A percentile compares a stretch with the other conserved stretches of the same genome.
phyloP scores from a whole-genome alignment of 495 filamentous ascomycete genomes.

The Xylaria longipes region DNA sequence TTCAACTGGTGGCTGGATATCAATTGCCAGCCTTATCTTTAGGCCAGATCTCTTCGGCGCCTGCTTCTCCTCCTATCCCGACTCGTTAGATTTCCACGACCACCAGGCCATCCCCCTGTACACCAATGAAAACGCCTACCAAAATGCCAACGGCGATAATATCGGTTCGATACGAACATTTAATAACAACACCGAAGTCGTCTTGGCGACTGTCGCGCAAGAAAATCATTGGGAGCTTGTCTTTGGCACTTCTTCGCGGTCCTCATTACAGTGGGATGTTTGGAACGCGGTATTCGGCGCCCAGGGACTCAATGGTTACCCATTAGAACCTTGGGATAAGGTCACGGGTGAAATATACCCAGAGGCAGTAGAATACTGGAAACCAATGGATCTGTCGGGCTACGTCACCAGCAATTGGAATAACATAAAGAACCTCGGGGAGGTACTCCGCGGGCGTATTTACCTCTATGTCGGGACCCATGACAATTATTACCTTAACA shows the following conservation, averaged over 20 bases:
- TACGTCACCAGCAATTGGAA: slow-evolving; percentile 22
- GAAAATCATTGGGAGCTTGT: slow-evolving; percentile 29
- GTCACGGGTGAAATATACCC: slow-evolving; percentile 27
- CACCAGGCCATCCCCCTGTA: slow-evolving; percentile 26
- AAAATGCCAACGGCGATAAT: slow-evolving; percentile 1
- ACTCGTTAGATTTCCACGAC: slow-evolving; percentile 21
- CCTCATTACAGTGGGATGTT: slow-evolving; percentile 25
- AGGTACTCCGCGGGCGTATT: slow-evolving; percentile 20
- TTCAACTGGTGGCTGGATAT: slow-evolving; percentile 27
- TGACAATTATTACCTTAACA: slow-evolving; percentile 24
- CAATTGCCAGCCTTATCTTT: slow-evolving; percentile 21
- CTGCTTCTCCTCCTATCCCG: slow-evolving; percentile 27
- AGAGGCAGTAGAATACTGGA: slow-evolving; percentile 25
- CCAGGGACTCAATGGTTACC: slow-evolving; percentile 25
- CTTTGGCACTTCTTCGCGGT: slow-evolving; percentile 27
- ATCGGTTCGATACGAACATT: slow-evolving; percentile 25
- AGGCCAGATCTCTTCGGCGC: slow-evolving; percentile 26
- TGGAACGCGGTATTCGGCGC: slow-evolving; percentile 28
- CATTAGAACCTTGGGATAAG: slow-evolving; percentile 27
- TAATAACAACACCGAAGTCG: slow-evolving; percentile 16
- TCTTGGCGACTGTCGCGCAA: slow-evolving; percentile 20
- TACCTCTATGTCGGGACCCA: slow-evolving; percentile 27
- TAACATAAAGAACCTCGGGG: slow-evolving; percentile 14
- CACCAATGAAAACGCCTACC: slow-evolving; percentile 27
- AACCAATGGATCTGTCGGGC: slow-evolving; percentile 20